Evolutionary conservation across 306 rosid species (phyloP).

Genomic region (Rosa rugosa): DNA sequence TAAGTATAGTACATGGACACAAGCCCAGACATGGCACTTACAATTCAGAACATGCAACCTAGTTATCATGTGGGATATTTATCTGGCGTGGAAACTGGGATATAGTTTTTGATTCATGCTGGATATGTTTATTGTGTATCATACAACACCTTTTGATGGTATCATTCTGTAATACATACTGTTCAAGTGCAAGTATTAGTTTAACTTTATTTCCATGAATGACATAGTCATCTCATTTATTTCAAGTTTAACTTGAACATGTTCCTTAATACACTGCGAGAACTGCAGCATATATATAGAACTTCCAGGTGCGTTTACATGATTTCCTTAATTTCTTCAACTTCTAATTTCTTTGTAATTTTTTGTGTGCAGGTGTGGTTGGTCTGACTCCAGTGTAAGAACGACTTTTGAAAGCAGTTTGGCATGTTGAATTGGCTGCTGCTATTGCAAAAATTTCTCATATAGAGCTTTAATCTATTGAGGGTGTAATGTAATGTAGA

Average conservation of each 20-base stretch:
- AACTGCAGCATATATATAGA: conserved; percentile 5
- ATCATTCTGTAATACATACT: background rate
- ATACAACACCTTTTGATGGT: background rate
- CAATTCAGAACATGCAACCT: background rate
- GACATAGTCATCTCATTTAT: background rate
- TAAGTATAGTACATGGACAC: background rate
- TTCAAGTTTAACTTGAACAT: background rate
- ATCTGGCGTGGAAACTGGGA: background rate
- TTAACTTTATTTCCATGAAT: background rate
- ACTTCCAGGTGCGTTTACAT: conserved; percentile 2
- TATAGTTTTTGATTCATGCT: background rate
- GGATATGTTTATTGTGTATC: background rate
- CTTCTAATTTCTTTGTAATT: background rate
- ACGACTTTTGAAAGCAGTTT: conserved; percentile 14
- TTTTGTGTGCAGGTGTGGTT: conserved; percentile 55
- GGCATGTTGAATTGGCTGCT: conserved; percentile 23
- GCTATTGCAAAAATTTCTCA: conserved; percentile 14
- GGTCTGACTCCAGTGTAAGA: conserved; percentile 67
- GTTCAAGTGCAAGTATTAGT: background rate
- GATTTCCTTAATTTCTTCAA: conserved; percentile 4
- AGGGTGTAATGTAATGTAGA: conserved; percentile 28
- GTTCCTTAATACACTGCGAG: background rate
- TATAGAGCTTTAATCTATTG: conserved; percentile 22
- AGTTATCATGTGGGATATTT: background rate
- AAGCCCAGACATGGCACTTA: background rate